A percentile compares a stretch with the other conserved stretches of the same genome.
phyloP scores from a whole-genome alignment of 2,329 filamentous ascomycete species.

The Sporothrix brasiliensis region DNA sequence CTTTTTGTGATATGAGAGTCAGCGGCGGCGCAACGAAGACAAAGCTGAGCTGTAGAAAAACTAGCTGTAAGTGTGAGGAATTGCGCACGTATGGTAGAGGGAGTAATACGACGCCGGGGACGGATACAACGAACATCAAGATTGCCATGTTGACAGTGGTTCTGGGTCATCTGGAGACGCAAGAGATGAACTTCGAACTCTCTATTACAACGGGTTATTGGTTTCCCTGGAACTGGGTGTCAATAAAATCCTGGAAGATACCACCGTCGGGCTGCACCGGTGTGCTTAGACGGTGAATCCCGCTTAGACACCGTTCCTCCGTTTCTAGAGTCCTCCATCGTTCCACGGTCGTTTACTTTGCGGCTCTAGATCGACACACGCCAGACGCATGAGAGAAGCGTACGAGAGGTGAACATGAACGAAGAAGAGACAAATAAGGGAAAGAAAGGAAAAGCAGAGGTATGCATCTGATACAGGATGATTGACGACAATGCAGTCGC shows the following conservation, averaged over 20 bases:
- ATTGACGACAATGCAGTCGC: not conserved
- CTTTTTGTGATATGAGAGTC: not conserved
- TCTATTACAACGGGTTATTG: not conserved
- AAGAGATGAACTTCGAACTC: slow-evolving; percentile 4
- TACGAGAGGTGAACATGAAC: too few relatives aligned
- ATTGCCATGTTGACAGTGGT: not conserved
- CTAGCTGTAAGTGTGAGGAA: not conserved
- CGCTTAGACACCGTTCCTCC: not conserved
- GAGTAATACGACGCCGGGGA: not conserved
- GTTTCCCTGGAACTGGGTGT: not conserved
- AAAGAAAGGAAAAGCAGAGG: not conserved
- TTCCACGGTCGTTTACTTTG: not conserved
- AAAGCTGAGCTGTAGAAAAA: too few relatives aligned
- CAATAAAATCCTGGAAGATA: not conserved
- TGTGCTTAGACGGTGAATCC: not conserved
- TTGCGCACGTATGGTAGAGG: too few relatives aligned
- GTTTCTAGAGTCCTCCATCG: not conserved
- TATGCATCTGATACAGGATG: not conserved
- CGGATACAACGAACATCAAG: not conserved
- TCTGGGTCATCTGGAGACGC: slow-evolving; percentile 21
- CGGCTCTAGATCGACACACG: not conserved
- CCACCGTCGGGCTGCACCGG: slow-evolving; percentile 10
- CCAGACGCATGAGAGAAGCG: slow-evolving; percentile 14
- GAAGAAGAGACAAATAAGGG: too few relatives aligned
- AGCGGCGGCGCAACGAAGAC: not conserved